Evolutionary conservation across 1,139 yeast genomes (phyloP).

Genomic region (Kodamaea sp.): DNA sequence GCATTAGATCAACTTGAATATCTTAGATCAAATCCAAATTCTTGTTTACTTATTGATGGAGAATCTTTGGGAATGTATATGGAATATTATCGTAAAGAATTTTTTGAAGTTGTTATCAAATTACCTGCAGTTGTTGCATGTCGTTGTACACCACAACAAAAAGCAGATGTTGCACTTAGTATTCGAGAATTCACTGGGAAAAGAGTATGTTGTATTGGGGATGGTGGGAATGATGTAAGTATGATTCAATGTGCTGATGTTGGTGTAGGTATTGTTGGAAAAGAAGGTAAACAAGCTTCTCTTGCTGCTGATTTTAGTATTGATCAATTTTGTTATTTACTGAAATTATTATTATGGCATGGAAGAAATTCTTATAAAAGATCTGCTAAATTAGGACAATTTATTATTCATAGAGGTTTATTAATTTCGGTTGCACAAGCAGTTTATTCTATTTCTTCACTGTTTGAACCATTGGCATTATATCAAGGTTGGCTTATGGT

Average conservation of each 20-base stretch:
- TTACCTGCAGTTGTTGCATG: conserved; percentile 95
- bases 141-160: conserved; percentile 98
- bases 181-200: conserved; percentile 79
- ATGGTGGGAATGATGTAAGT: conserved; percentile 98
- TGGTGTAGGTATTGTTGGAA: conserved; percentile 98
- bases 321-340: conserved; percentile 84
- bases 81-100: conserved; percentile 61
- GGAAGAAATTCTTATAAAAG: conserved; percentile 96
- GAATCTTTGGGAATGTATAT: conserved; percentile 76
- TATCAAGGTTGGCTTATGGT: conserved; percentile 98
- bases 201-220: conserved; percentile 96
- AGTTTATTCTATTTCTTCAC: conserved; percentile 79
- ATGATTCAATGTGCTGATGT: conserved; percentile 99
- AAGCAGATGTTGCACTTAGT: conserved; percentile 86
- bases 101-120: conserved; percentile 69
- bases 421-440: conserved; percentile 96
- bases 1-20: conserved; percentile 77
- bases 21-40: conserved; percentile 58
- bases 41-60: conserved; percentile 90
- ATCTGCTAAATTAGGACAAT: conserved; percentile 91
- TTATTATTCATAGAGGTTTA: conserved; percentile 93
- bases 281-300: conserved; percentile 97
- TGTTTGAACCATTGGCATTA: conserved; percentile 89
- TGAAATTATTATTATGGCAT: conserved; percentile 90
- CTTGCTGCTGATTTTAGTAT: conserved; percentile 95